Conservation (phyloP, 148 eudicot genomes). For the Beta vulgaris region DNA sequence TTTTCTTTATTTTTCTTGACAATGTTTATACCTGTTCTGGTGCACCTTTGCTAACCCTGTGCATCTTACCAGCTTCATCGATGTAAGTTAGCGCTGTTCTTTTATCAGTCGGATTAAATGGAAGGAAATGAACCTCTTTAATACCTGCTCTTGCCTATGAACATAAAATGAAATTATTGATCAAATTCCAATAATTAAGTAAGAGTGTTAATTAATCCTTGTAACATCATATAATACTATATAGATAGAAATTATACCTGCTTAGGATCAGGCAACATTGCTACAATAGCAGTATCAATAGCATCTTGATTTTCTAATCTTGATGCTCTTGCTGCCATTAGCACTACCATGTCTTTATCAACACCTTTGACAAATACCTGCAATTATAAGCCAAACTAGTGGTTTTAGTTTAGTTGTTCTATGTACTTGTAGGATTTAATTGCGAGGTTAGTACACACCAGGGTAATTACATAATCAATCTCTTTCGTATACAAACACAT, state of each 20-base stretch:
- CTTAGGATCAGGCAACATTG: conserved; percentile 52
- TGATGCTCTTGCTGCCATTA: conserved; percentile 72
- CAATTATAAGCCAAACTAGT: too few species aligned
- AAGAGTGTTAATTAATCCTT: too few species aligned
- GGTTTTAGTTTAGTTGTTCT: too few species aligned
- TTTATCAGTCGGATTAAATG: conserved; percentile 80
- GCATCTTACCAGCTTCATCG: conserved; percentile 56
- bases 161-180: background rate
- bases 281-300: conserved; percentile 53
- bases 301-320: conserved; percentile 64
- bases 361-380: conserved; percentile 53
- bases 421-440: background rate
- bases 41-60: conserved; percentile 85
- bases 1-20: background rate
- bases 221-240: too few species aligned
- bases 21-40: conserved; percentile 62
- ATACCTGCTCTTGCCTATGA: conserved; percentile 66
- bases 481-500: too few species aligned
- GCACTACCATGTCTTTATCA: conserved; percentile 48
- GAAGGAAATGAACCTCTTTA: conserved; percentile 75
- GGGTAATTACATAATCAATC: too few species aligned
- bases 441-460: too few species aligned
- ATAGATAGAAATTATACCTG: conserved; percentile 41
- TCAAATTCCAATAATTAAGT: background rate
- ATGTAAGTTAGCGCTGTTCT: conserved; percentile 72